Evolutionary conservation across 2,329 filamentous ascomycete genomes (phyloP).

Genomic region (Fusarium sp.): DNA sequence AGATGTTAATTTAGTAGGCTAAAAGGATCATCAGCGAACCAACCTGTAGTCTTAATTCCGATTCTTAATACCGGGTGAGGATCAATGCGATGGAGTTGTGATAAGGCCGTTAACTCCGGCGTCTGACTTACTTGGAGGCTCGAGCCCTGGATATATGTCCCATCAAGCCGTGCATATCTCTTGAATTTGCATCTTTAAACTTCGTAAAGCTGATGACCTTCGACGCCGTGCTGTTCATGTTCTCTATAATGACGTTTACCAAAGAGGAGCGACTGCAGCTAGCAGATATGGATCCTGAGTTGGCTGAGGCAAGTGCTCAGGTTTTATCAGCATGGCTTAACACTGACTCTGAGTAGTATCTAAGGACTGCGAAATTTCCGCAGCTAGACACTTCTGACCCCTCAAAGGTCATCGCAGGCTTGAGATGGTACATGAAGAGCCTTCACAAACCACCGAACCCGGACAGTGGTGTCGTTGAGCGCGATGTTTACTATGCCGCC

Average conservation of each 20-base stretch:
- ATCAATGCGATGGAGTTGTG: no score
- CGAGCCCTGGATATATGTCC: no score
- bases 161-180: background rate
- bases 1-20: slow-evolving; percentile 40
- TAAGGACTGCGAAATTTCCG: background rate
- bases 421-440: slow-evolving; percentile 19
- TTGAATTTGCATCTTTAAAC: no score
- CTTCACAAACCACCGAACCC: background rate
- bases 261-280: slow-evolving; percentile 1
- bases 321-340: accelerated
- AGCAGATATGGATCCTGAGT: background rate
- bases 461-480: background rate
- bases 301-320: background rate
- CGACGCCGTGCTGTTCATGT: background rate
- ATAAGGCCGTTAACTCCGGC: background rate
- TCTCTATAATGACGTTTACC: background rate
- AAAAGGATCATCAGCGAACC: background rate
- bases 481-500: background rate
- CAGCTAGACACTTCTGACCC: slow-evolving; percentile 3
- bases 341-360: background rate
- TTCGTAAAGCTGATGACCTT: accelerated
- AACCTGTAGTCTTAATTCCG: background rate
- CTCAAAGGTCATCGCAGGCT: background rate
- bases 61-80: background rate
- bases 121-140: background rate